These are phyloP conservation scores for Perkinsus olseni DNA, from an alignment of 169 alveolate species.

Conservation along the genomic window DNA sequence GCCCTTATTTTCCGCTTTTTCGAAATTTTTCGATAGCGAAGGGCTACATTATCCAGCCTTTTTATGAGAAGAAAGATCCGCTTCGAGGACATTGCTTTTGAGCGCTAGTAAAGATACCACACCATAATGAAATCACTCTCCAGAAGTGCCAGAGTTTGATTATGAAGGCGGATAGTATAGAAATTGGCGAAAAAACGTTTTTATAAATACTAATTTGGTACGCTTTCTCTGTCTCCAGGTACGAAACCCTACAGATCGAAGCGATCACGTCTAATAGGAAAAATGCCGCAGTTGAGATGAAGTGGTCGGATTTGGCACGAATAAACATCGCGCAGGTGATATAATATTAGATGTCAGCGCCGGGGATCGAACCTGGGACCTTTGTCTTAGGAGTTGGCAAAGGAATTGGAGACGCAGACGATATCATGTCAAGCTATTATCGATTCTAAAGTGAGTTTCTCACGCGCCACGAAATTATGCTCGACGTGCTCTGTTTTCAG, in stretches of 20 bases:
- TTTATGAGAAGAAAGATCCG: no score
- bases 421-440: neutral
- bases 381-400: neutral
- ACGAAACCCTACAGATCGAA: constrained; percentile 8
- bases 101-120: no score
- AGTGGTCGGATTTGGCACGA: constrained; percentile 4
- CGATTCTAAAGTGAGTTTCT: neutral
- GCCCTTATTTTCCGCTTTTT: no score
- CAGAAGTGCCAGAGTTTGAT: no score
- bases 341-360: neutral
- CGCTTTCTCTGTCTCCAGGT: neutral
- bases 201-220: neutral
- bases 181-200: no score
- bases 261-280: neutral
- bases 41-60: no score
- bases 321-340: neutral
- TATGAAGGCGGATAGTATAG: no score
- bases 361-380: neutral
- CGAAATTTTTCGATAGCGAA: no score
- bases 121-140: no score
- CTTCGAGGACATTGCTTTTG: no score
- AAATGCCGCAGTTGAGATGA: constrained; percentile 5
- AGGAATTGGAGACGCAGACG: neutral
- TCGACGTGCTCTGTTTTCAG: neutral
- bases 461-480: neutral